Percentiles rank a stretch among this genome's conserved stretches.
These are phyloP conservation scores for Podaxis carcinomalis DNA, from an alignment of 768 basidiomycete genomes.

Conservation along the genomic window DNA sequence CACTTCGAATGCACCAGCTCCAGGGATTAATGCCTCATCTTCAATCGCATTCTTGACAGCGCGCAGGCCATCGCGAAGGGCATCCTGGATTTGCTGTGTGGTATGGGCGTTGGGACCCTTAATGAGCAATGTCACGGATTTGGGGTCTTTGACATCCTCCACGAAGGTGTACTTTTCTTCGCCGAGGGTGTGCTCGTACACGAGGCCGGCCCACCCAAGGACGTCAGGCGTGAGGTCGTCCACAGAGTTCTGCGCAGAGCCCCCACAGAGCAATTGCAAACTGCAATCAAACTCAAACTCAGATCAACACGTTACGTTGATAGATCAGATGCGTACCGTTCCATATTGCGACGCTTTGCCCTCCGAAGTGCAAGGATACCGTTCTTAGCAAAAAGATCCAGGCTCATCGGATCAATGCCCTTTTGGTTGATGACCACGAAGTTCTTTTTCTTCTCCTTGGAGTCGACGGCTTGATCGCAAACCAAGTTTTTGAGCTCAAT, in stretches of 20 bases:
- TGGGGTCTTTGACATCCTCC: constrained; percentile 94
- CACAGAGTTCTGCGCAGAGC: constrained; percentile 94
- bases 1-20: constrained; percentile 98
- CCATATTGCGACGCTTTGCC: constrained; percentile 99
- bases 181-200: constrained; percentile 98
- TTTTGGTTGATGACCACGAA: constrained; percentile 99
- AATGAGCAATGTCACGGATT: constrained; percentile 92
- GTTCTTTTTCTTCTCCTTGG: constrained; percentile 74
- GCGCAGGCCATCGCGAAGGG: constrained; percentile 93
- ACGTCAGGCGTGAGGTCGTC: constrained; percentile 90
- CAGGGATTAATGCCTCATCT: constrained; percentile 83
- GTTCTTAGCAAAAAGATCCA: constrained; percentile 95
- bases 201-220: constrained; percentile 95
- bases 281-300: constrained; percentile 31
- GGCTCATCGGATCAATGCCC: constrained; percentile 95
- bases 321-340: constrained; percentile 54
- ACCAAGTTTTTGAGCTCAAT: constrained; percentile 95
- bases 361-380: constrained; percentile 92
- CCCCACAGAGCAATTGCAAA: constrained; percentile 91
- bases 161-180: constrained; percentile 99
- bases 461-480: constrained; percentile 88
- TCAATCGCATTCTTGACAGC: constrained; percentile 97
- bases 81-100: constrained; percentile 94
- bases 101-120: constrained; percentile 98
- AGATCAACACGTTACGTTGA: constrained; percentile 5